These are phyloP conservation scores for Dactylellina sp. DNA, from an alignment of 2,329 filamentous ascomycete species.

Conservation along the genomic window DNA sequence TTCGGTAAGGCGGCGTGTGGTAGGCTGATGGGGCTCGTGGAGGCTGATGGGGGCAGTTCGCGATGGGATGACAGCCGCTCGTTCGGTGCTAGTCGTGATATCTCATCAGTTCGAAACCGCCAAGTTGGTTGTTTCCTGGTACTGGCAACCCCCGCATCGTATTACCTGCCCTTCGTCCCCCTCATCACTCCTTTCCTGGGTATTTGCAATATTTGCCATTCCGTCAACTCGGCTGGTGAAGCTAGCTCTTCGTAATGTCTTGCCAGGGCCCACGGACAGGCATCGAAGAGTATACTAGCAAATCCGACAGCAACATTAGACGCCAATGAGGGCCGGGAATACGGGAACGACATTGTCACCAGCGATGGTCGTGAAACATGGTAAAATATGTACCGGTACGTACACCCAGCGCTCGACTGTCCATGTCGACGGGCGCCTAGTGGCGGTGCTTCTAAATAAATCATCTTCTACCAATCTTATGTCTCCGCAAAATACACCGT, in stretches of 20 bases:
- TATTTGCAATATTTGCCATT: slow-evolving; percentile 21
- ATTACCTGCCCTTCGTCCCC: background rate
- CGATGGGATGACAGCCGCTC: slow-evolving; percentile 43
- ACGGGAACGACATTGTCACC: slow-evolving; percentile 2
- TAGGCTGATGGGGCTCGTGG: slow-evolving; percentile 36
- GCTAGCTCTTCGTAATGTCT: slow-evolving; percentile 17
- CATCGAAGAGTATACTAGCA: background rate
- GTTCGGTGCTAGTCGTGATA: slow-evolving; percentile 32
- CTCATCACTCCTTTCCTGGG: slow-evolving; percentile 1
- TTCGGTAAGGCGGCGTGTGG: slow-evolving; percentile 10
- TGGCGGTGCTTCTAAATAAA: slow-evolving; percentile 39
- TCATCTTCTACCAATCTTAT: background rate
- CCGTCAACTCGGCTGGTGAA: slow-evolving; percentile 34
- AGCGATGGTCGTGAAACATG: slow-evolving; percentile 8
- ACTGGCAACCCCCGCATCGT: slow-evolving; percentile 16
- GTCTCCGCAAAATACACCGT: slow-evolving; percentile 5
- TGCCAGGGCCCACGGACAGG: background rate
- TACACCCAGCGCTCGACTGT: background rate
- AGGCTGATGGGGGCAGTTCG: slow-evolving; percentile 17
- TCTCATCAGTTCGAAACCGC: slow-evolving; percentile 54
- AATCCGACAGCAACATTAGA: slow-evolving; percentile 35
- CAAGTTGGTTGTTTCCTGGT: slow-evolving; percentile 32
- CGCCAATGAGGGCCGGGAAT: slow-evolving; percentile 27
- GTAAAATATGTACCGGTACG: background rate
- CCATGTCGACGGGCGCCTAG: slow-evolving; percentile 16